phyloP scores from a whole-genome alignment of 2,329 filamentous ascomycete genomes.

The Aureobasidium musti region DNA sequence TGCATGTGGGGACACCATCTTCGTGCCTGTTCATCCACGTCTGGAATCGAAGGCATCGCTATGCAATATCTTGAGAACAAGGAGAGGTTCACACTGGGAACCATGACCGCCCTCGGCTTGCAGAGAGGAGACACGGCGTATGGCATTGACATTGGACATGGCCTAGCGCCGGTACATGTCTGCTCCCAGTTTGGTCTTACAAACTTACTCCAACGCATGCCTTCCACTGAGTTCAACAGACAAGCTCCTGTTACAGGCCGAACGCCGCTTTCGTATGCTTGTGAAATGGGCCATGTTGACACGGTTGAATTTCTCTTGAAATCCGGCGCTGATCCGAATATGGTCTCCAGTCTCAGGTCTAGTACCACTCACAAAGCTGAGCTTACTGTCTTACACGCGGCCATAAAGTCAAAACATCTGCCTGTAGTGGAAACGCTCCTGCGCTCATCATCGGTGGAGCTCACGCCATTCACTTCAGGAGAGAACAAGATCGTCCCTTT shows the following conservation, averaged over 20 bases:
- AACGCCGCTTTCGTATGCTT: neutral
- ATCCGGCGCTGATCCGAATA: neutral
- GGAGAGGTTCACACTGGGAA: neutral
- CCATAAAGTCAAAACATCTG: neutral
- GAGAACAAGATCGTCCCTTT: neutral
- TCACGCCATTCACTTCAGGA: neutral
- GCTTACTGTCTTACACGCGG: neutral
- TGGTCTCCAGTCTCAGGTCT: neutral
- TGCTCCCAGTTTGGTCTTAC: neutral
- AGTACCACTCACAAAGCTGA: neutral
- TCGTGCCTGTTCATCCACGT: neutral
- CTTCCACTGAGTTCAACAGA: neutral
- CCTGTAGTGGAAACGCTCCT: neutral
- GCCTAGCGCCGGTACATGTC: neutral
- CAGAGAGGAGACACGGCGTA: neutral
- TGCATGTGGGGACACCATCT: neutral
- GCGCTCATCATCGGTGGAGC: neutral
- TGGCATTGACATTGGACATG: neutral
- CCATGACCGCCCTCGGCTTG: neutral
- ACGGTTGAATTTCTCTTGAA: neutral
- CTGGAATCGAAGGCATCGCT: neutral
- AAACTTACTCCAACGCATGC: neutral
- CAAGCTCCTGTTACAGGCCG: neutral
- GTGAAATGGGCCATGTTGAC: neutral
- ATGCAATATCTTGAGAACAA: neutral